phyloP scores from a whole-genome alignment of 441 rosid genomes.

The Erodium trifolium region DNA sequence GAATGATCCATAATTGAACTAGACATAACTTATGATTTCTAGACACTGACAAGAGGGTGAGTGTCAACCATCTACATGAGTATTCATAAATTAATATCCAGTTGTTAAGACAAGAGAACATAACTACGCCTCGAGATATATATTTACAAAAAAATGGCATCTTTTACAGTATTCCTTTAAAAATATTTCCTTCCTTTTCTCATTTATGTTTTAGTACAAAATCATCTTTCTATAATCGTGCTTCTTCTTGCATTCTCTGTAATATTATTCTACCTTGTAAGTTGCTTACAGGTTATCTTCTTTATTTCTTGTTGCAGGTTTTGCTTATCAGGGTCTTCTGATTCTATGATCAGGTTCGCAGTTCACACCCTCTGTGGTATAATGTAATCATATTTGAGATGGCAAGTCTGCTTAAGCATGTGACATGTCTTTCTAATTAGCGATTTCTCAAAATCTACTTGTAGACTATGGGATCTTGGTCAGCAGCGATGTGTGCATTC shows the following conservation, averaged over 20 bases:
- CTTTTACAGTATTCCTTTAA: no score
- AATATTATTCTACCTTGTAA: background rate
- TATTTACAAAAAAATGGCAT: no score
- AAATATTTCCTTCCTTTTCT: no score
- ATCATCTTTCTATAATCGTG: background rate
- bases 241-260: slow-evolving; percentile 1
- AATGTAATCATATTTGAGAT: background rate
- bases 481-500: slow-evolving; percentile 99
- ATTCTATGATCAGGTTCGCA: slow-evolving; percentile 91
- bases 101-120: background rate
- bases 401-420: background rate
- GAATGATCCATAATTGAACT: background rate
- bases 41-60: background rate
- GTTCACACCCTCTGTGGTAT: slow-evolving; percentile 17
- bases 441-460: slow-evolving; percentile 10
- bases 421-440: background rate
- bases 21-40: background rate
- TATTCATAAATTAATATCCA: background rate
- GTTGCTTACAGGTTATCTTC: background rate
- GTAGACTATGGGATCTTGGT: slow-evolving; percentile 97
- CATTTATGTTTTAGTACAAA: no score
- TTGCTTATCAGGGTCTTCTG: slow-evolving; percentile 98
- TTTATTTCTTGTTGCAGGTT: slow-evolving; percentile 43
- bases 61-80: background rate
- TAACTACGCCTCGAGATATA: background rate